phyloP scores from a whole-genome alignment of 352 stramenopile genomes.

The Phytophthora hybrid region DNA sequence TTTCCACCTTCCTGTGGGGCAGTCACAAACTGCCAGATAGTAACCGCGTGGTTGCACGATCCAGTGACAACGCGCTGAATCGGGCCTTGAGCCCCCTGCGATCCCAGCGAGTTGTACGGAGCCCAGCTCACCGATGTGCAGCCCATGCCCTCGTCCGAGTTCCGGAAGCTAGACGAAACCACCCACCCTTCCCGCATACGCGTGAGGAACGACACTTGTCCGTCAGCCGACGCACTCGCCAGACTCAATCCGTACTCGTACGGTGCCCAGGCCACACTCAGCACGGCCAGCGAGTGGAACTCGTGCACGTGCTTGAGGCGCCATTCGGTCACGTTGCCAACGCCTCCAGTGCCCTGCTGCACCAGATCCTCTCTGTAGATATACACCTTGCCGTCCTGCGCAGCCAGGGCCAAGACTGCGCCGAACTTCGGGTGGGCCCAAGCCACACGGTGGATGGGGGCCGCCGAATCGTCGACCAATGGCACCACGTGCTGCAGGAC shows the following conservation, averaged over 20 bases:
- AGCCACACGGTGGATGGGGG: constrained; percentile 78
- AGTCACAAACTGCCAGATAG: constrained; percentile 66
- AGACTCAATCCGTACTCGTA: constrained; percentile 91
- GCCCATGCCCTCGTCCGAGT: constrained; percentile 77
- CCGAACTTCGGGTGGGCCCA: constrained; percentile 91
- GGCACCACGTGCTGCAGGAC: constrained; percentile 73
- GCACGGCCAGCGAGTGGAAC: constrained; percentile 74
- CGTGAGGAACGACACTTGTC: constrained; percentile 86
- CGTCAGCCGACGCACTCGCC: constrained; percentile 79
- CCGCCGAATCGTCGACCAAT: constrained; percentile 69
- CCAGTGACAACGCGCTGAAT: constrained; percentile 82
- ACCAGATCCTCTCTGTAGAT: constrained; percentile 84
- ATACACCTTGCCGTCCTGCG: constrained; percentile 86
- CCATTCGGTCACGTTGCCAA: constrained; percentile 69
- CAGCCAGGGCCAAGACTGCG: constrained; percentile 78
- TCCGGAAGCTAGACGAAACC: constrained; percentile 75
- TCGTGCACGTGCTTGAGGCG: constrained; percentile 79
- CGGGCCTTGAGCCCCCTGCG: constrained; percentile 65
- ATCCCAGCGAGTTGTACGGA: constrained; percentile 88
- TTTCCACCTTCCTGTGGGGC: constrained; percentile 40
- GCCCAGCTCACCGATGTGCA: constrained; percentile 87
- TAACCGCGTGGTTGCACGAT: constrained; percentile 69
- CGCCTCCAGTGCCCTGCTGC: constrained; percentile 42
- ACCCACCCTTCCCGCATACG: constrained; percentile 86
- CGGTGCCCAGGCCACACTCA: constrained; percentile 87